Conservation (phyloP, 2,329 filamentous ascomycete species). For the Fusarium solani-melongenae region DNA sequence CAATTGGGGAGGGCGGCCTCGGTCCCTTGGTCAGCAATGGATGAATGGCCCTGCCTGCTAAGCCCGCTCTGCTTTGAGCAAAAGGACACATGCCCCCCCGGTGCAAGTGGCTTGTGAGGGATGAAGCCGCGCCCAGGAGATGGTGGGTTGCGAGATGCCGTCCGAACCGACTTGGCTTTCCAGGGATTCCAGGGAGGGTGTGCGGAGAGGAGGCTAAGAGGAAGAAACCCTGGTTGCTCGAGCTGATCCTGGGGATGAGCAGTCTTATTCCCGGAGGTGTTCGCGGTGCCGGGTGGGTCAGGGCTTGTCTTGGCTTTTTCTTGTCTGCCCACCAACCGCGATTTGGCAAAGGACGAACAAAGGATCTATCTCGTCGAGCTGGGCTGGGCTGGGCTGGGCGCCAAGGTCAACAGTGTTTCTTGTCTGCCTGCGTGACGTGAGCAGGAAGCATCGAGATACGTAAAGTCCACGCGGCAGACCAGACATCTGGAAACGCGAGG, state of each 20-base stretch:
- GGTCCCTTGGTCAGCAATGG: constrained; percentile 1
- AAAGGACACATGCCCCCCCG: constrained; percentile 30
- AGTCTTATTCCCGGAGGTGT: constrained; percentile 43
- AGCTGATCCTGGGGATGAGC: constrained; percentile 36
- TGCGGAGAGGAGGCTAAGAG: constrained; percentile 23
- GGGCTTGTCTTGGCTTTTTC: constrained; percentile 24
- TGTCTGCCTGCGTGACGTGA: neutral
- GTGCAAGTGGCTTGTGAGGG: constrained; percentile 38
- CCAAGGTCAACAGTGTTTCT: constrained; percentile 16
- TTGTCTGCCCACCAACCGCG: constrained; percentile 7
- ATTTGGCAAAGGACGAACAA: constrained; percentile 1
- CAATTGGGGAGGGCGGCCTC: constrained; percentile 19
- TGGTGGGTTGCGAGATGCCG: constrained; percentile 50
- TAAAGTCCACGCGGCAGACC: neutral
- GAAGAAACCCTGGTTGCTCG: constrained; percentile 18
- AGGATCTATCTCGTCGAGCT: constrained; percentile 12
- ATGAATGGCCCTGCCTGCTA: constrained; percentile 8
- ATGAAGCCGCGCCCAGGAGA: constrained; percentile 28
- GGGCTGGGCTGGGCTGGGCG: constrained; percentile 29
- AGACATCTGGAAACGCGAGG: neutral
- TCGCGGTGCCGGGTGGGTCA: constrained; percentile 42
- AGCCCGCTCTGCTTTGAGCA: constrained; percentile 9
- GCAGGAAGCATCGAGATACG: neutral
- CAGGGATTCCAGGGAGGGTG: constrained; percentile 36
- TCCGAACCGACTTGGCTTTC: constrained; percentile 53